These are phyloP conservation scores for Malus hybrid DNA, from an alignment of 331 rosid genomes.

Conservation along the genomic window DNA sequence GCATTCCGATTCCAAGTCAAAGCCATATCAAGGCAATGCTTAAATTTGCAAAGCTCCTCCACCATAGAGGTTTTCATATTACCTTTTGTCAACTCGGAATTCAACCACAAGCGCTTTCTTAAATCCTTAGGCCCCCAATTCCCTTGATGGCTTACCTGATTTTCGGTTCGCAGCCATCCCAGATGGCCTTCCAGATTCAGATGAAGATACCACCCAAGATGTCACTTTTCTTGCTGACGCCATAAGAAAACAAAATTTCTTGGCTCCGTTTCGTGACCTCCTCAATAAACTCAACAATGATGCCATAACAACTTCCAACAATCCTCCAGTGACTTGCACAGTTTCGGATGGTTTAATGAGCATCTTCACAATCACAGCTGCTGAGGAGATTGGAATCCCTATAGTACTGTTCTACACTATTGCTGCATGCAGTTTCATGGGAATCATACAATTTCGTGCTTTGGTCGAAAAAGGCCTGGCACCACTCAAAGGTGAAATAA, in stretches of 20 bases:
- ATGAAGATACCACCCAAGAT: slow-evolving; percentile 7
- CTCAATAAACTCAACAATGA: neutral
- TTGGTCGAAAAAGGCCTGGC: slow-evolving; percentile 8
- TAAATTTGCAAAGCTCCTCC: slow-evolving; percentile 14
- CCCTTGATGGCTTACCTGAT: slow-evolving; percentile 2
- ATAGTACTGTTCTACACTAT: neutral
- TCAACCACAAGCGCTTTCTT: slow-evolving; percentile 17
- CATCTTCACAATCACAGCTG: neutral
- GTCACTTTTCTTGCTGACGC: neutral
- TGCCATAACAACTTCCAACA: neutral
- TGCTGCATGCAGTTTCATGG: slow-evolving; percentile 13
- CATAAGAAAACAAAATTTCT: neutral
- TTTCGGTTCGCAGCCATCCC: slow-evolving; percentile 16
- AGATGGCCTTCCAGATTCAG: slow-evolving; percentile 7
- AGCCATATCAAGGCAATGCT: slow-evolving; percentile 20
- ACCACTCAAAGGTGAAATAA: slow-evolving; percentile 16
- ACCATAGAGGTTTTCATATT: neutral
- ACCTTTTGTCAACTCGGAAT: slow-evolving; percentile 22
- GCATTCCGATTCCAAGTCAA: slow-evolving; percentile 4
- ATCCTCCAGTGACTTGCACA: slow-evolving; percentile 7
- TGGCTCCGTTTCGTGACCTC: slow-evolving; percentile 2
- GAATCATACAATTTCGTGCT: neutral
- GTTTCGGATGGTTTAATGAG: slow-evolving; percentile 9
- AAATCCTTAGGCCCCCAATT: neutral
- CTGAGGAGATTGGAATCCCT: slow-evolving; percentile 11